Evolutionary conservation across 148 eudicot species (phyloP).

Genomic region (Dianthus caryophyllus): DNA sequence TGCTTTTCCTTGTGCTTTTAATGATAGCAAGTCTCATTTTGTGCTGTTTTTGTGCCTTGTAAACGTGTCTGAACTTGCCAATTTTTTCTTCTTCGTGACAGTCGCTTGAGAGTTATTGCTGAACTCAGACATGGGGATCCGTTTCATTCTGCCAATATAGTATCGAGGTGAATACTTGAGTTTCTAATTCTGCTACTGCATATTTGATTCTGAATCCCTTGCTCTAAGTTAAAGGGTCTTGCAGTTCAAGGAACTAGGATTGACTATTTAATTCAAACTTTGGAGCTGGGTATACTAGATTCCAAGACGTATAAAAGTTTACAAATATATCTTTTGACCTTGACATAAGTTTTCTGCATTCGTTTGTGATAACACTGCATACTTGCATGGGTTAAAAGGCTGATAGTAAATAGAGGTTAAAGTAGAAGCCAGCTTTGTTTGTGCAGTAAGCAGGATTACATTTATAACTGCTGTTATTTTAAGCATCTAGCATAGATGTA

Average conservation of each 20-base stretch:
- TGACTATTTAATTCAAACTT: neutral
- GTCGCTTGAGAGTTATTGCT: conserved; percentile 64
- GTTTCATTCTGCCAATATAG: conserved; percentile 60
- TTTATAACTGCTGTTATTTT: neutral
- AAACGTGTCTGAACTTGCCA: neutral
- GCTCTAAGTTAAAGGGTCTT: neutral
- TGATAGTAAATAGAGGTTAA: neutral
- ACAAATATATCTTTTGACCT: neutral
- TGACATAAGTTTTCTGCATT: neutral
- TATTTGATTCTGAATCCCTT: neutral
- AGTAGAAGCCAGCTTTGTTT: neutral
- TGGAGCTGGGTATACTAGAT: neutral
- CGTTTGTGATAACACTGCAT: neutral
- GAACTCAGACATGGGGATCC: conserved; percentile 62
- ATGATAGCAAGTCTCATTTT: neutral
- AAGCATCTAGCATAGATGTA: conserved; percentile 1
- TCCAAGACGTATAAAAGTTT: neutral
- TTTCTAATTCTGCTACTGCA: neutral
- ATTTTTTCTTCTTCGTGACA: conserved; percentile 16
- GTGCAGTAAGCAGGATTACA: neutral
- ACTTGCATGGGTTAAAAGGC: neutral
- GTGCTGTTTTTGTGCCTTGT: neutral
- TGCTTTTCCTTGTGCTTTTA: neutral
- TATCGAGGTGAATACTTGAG: conserved; percentile 39
- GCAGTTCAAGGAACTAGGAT: neutral